These are phyloP conservation scores for Malus asiatica DNA, from an alignment of 306 rosid species.

Conservation along the genomic window DNA sequence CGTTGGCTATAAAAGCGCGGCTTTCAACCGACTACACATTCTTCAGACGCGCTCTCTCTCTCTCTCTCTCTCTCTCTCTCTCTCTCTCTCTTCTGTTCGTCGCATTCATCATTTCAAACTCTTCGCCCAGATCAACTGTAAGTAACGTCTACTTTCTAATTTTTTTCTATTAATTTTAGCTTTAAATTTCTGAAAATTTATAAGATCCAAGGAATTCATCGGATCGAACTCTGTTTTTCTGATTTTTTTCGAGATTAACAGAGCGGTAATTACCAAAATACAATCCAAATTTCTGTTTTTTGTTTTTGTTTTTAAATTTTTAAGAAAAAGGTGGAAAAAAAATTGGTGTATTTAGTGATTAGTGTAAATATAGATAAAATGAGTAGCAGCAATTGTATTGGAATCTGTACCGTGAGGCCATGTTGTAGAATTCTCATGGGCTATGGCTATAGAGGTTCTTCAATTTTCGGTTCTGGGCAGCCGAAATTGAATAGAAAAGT, in stretches of 20 bases:
- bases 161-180: background rate
- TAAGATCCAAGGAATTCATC: background rate
- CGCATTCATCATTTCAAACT: slow-evolving; percentile 20
- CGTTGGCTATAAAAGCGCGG: slow-evolving; percentile 14
- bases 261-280: slow-evolving; percentile 1
- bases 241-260: slow-evolving; percentile 17
- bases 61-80: background rate
- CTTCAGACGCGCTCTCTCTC: background rate
- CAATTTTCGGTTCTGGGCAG: slow-evolving; percentile 36
- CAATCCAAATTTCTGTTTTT: background rate
- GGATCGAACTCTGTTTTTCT: slow-evolving; percentile 18
- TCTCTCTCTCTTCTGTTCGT: background rate
- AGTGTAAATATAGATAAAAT: slow-evolving; percentile 26
- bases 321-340: background rate
- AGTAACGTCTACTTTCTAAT: slow-evolving; percentile 17
- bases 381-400: slow-evolving; percentile 53
- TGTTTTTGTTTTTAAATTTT: background rate
- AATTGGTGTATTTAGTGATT: background rate
- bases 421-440: slow-evolving; percentile 50
- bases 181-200: background rate
- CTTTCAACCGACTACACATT: background rate
- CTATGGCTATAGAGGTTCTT: slow-evolving; percentile 35
- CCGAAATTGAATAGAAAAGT: slow-evolving; percentile 27
- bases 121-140: slow-evolving; percentile 28
- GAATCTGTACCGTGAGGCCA: slow-evolving; percentile 67